A percentile compares a stretch with the other conserved stretches of the same genome.
Evolutionary conservation across 805 yeast genomes (phyloP).

Genomic region (Metschnikowia koreensis): DNA sequence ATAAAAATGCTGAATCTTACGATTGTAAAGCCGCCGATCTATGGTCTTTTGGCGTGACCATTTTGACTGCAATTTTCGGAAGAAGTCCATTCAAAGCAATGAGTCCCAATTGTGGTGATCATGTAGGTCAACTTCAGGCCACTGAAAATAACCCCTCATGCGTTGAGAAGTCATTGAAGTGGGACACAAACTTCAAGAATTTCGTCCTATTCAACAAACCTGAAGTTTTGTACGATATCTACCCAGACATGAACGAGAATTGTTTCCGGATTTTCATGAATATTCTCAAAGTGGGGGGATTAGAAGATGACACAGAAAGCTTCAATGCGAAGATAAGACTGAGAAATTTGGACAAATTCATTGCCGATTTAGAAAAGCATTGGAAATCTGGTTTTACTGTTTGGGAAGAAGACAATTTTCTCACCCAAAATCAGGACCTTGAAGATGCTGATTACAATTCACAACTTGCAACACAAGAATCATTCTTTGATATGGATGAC

Average conservation of each 20-base stretch:
- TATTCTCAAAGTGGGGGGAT: conserved; percentile 37
- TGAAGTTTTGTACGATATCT: conserved; percentile 47
- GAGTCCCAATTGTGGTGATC: conserved; percentile 3
- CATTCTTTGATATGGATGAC: conserved; percentile 18
- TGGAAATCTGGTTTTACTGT: conserved; percentile 43
- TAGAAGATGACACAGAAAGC: conserved; percentile 31
- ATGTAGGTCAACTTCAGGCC: conserved; percentile 10
- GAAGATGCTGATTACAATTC: conserved; percentile 2
- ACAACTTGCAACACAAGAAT: conserved; percentile 8
- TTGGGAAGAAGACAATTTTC: conserved; percentile 42
- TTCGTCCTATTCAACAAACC: conserved; percentile 39
- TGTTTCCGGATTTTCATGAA: conserved; percentile 43
- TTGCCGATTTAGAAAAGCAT: conserved; percentile 27
- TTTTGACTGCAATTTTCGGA: conserved; percentile 50
- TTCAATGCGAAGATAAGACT: conserved; percentile 23
- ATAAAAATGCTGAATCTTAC: conserved; percentile 22
- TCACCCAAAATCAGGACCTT: conserved; percentile 1
- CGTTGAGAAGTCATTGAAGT: conserved; percentile 17
- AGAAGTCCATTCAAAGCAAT: conserved; percentile 49
- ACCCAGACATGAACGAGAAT: conserved; percentile 43
- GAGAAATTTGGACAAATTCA: conserved; percentile 38
- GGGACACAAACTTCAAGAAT: conserved; percentile 44
- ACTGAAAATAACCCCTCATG: conserved; percentile 7
- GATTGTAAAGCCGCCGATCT: conserved; percentile 49
- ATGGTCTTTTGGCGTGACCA: conserved; percentile 55